Base-by-base conservation (phyloP, 257 asterid genomes). In the Verbascum thapsus region DNA sequence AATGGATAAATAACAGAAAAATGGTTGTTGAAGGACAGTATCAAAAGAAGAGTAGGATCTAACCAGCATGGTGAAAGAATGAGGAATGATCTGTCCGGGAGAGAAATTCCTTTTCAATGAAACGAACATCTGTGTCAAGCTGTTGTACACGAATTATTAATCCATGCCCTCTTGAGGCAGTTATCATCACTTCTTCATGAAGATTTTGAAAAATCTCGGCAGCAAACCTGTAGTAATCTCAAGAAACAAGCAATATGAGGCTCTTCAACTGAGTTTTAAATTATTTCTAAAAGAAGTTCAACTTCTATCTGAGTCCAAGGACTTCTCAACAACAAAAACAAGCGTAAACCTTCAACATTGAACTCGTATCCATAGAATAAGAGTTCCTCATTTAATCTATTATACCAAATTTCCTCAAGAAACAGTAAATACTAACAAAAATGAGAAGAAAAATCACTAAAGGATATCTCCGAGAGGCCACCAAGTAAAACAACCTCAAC, bases 131-230 rank as follows among this genome's bases (percentile, higher is more conserved):
- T 48, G 83, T 76, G 81, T 94, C 99, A 10, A 94, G 92, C 72
- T 94, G 95, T 64, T 90, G 96, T 39, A 90, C 97, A 41, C 99
- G 88, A 70, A 58, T 74, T 80, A 72, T 82, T 68, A 94, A 70
- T 67, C 72, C 76, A 64, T 90, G 89, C 72, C 99, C 97, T 76
- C 95, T 87, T 53, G 96, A 78, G 70, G 99, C 91, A 72, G 99
- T 94, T 58, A 78, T 83, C 89, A 86, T 77, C 68, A 90, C 95
- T 68, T 94, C 92, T 60, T 94, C 99, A 61, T 94, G 96, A 43
- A 94, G 81, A 71, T 85, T 85, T 69, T 81, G 96, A 75, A 94
- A 94, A 73, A 90, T 77, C 77, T 85, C 95, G 3, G 99, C 95
- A 22, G 99, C 99, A 84, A 90, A 94, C 87, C 99, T 94, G 75